Conservation (phyloP, 2,329 filamentous ascomycete genomes). For the Ophiosphaerella korrae region DNA sequence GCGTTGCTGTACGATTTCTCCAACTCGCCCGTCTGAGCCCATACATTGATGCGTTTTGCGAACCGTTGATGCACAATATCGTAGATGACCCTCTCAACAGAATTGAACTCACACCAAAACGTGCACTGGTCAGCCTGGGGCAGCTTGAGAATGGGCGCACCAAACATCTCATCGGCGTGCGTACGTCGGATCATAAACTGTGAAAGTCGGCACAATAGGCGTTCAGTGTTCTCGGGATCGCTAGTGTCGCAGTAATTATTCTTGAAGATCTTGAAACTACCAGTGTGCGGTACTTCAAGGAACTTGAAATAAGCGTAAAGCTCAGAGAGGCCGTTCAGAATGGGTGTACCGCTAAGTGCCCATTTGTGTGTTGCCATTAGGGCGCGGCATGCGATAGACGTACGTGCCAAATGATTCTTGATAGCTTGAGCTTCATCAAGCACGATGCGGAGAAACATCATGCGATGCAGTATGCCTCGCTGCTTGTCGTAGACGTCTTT, state of each 20-base stretch:
- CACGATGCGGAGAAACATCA: constrained; percentile 55
- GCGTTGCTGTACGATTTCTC: constrained; percentile 48
- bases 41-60: constrained; percentile 49
- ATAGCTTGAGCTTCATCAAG: constrained; percentile 64
- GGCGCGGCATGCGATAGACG: constrained; percentile 53
- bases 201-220: constrained; percentile 45
- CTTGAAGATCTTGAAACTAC: constrained; percentile 51
- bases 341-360: constrained; percentile 52
- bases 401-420: constrained; percentile 55
- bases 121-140: constrained; percentile 55
- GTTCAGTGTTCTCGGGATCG: constrained; percentile 36
- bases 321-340: constrained; percentile 42
- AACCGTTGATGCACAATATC: constrained; percentile 56
- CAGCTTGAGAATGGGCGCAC: constrained; percentile 59
- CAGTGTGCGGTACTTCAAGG: constrained; percentile 48
- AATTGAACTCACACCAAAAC: constrained; percentile 55
- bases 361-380: constrained; percentile 48
- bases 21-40: constrained; percentile 23
- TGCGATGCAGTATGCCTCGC: constrained; percentile 41
- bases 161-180: constrained; percentile 59
- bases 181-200: constrained; percentile 62
- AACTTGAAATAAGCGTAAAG: constrained; percentile 53
- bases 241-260: constrained; percentile 49
- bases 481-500: constrained; percentile 31
- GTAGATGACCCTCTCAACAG: constrained; percentile 60